These are phyloP conservation scores for Penicillium paneum DNA, from an alignment of 2,329 filamentous ascomycete genomes.

Conservation along the genomic window DNA sequence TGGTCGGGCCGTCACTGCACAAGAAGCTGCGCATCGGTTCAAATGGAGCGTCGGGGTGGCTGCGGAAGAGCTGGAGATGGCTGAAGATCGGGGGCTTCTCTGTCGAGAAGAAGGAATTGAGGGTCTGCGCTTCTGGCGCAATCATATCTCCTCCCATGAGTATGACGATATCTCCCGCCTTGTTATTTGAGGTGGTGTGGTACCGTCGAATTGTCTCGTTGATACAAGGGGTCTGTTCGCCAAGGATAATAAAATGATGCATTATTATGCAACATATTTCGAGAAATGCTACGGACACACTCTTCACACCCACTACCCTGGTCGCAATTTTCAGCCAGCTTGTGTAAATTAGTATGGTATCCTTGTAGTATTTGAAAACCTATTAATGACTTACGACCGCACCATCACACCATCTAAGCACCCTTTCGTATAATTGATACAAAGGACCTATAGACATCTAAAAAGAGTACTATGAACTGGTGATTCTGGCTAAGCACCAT, in stretches of 20 bases:
- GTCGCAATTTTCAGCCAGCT: too few relatives aligned
- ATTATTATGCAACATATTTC: background rate
- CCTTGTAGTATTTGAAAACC: too few relatives aligned
- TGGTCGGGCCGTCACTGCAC: conserved; percentile 81
- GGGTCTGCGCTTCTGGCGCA: conserved; percentile 90
- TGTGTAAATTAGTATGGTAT: too few relatives aligned
- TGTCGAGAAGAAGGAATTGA: conserved; percentile 92
- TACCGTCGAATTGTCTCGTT: background rate
- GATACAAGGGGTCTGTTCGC: background rate
- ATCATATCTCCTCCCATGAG: conserved; percentile 46
- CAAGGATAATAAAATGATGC: background rate
- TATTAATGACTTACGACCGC: too few relatives aligned
- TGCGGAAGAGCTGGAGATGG: conserved; percentile 94
- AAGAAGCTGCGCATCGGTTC: conserved; percentile 84
- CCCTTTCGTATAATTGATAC: too few relatives aligned
- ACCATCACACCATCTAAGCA: too few relatives aligned
- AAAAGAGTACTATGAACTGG: background rate
- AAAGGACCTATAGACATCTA: too few relatives aligned
- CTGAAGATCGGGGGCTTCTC: conserved; percentile 80
- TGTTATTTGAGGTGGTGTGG: background rate
- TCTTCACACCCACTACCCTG: too few relatives aligned
- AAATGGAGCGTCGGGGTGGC: conserved; percentile 97
- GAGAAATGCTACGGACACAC: too few relatives aligned
- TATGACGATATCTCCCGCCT: conserved; percentile 2
- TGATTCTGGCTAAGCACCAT: background rate